Conservation (phyloP, 2,329 filamentous ascomycete species). For the Elsinoe ampelina region DNA sequence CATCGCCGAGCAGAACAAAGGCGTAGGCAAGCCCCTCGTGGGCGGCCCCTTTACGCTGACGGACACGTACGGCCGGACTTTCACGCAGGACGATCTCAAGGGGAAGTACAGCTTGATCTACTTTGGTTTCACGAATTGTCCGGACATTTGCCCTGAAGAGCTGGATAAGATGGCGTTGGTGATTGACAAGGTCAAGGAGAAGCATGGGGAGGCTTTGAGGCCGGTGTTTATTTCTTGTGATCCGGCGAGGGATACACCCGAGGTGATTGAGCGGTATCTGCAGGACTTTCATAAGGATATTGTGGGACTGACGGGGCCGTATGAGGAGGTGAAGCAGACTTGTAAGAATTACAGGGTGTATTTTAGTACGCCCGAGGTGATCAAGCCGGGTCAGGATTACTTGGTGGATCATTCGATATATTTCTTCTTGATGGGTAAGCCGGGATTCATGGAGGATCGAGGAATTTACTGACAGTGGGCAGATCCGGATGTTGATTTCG, state of each 20-base stretch:
- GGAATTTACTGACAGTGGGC: conserved; percentile 7
- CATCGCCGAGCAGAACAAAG: conserved; percentile 85
- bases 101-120: conserved; percentile 86
- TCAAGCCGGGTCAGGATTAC: conserved; percentile 92
- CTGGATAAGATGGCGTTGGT: conserved; percentile 98
- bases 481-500: conserved; percentile 96
- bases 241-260: conserved; percentile 78
- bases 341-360: conserved; percentile 97
- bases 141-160: conserved; percentile 97
- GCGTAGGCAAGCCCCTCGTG: conserved; percentile 84
- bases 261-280: conserved; percentile 76
- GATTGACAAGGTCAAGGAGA: conserved; percentile 58
- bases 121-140: conserved; percentile 97
- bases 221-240: conserved; percentile 95
- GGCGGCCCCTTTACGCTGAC: conserved; percentile 75
- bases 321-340: conserved; percentile 84
- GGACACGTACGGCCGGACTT: conserved; percentile 70
- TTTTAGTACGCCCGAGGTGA: conserved; percentile 82
- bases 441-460: not conserved
- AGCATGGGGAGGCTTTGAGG: conserved; percentile 46
- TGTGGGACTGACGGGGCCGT: conserved; percentile 82
- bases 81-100: conserved; percentile 72
- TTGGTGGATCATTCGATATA: conserved; percentile 98
- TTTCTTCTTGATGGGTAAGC: conserved; percentile 87
- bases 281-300: conserved; percentile 82